Conservation (phyloP, 768 basidiomycete species). For the Amanita subjunquillea region DNA sequence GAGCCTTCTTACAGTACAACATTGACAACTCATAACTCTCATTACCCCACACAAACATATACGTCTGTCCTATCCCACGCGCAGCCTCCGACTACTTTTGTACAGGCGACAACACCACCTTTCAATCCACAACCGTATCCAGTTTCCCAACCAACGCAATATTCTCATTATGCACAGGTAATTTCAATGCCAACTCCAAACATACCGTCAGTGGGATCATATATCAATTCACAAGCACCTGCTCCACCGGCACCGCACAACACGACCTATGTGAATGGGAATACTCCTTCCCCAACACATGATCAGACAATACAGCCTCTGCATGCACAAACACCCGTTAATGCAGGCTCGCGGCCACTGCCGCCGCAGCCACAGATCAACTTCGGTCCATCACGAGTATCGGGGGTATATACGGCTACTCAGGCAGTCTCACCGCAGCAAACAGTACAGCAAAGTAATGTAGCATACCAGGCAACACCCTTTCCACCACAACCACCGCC, state of each 20-base stretch:
- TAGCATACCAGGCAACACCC: slow-evolving; percentile 18
- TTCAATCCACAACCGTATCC: slow-evolving; percentile 16
- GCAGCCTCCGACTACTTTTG: slow-evolving; percentile 13
- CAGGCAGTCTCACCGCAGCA: not conserved
- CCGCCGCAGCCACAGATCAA: slow-evolving; percentile 5
- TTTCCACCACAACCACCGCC: slow-evolving; percentile 25
- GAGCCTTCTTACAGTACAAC: slow-evolving; percentile 34
- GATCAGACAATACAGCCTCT: not conserved
- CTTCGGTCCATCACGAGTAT: slow-evolving; percentile 5
- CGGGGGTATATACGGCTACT: not conserved
- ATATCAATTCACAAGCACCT: slow-evolving; percentile 20
- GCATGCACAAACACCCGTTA: not conserved
- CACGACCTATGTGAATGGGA: slow-evolving; percentile 7
- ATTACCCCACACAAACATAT: slow-evolving; percentile 19
- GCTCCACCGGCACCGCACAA: not conserved
- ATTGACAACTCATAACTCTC: slow-evolving; percentile 17
- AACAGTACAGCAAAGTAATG: slow-evolving; percentile 18
- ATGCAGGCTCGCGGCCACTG: slow-evolving; percentile 3
- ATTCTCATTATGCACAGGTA: not conserved
- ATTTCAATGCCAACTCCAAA: not conserved
- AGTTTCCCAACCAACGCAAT: not conserved
- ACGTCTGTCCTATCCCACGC: slow-evolving; percentile 11
- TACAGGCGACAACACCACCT: not conserved
- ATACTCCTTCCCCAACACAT: slow-evolving; percentile 10
- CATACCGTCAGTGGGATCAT: not conserved